A percentile compares a stretch with the other conserved stretches of the same genome.
These are phyloP conservation scores for Entamoeba invadens DNA, from an alignment of 208 protist genomes.

Conservation along the genomic window DNA sequence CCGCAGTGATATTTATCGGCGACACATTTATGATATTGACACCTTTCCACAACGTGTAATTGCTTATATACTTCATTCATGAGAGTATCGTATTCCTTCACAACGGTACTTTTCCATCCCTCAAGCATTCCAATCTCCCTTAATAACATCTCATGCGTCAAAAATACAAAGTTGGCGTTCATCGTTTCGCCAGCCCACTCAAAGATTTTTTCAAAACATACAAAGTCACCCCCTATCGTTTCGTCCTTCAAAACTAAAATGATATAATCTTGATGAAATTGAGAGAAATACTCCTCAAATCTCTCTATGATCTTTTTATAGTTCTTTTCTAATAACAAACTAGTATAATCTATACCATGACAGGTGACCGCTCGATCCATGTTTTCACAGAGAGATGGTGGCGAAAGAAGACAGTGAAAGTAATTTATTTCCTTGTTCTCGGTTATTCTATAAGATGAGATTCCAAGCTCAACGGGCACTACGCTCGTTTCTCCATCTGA, in stretches of 20 bases:
- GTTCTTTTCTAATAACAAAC: neutral
- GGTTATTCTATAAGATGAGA: neutral
- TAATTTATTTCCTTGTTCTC: neutral
- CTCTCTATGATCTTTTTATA: neutral
- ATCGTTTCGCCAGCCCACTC: neutral
- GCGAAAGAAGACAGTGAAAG: neutral
- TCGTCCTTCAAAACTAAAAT: neutral
- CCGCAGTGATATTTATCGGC: neutral
- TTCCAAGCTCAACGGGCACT: neutral
- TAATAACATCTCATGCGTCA: neutral
- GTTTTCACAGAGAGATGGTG: neutral
- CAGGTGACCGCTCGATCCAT: neutral
- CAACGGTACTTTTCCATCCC: neutral
- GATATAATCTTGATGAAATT: no score
- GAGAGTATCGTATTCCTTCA: neutral
- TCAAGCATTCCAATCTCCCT: neutral
- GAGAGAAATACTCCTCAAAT: neutral
- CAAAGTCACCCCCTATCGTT: neutral
- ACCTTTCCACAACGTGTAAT: neutral
- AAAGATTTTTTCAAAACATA: neutral
- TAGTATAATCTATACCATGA: neutral
- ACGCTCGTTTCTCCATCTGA: neutral
- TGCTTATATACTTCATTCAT: neutral
- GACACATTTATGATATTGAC: neutral
- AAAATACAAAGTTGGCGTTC: neutral